Conservation (phyloP, 2,329 filamentous ascomycete species). For the Dactylellina leptospora region DNA sequence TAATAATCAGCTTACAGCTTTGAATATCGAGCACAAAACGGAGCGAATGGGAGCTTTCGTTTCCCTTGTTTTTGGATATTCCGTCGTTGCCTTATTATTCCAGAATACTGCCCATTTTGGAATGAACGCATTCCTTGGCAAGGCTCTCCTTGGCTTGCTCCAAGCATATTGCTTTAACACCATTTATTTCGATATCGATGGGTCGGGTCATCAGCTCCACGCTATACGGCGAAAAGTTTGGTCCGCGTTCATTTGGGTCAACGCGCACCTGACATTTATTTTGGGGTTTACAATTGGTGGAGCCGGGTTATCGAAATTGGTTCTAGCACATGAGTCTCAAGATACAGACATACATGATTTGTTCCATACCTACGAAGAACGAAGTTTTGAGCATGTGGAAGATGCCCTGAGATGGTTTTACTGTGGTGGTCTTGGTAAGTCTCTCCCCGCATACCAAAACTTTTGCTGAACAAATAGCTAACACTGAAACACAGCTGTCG, state of each 20-base stretch:
- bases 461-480: neutral
- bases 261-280: slow-evolving; percentile 70
- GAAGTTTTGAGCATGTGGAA: slow-evolving; percentile 65
- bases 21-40: slow-evolving; percentile 73
- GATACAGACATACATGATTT: slow-evolving; percentile 65
- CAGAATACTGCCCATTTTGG: slow-evolving; percentile 66
- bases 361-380: slow-evolving; percentile 64
- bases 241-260: slow-evolving; percentile 66
- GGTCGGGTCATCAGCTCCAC: slow-evolving; percentile 67
- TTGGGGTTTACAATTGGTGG: slow-evolving; percentile 71
- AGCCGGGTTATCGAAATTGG: slow-evolving; percentile 68
- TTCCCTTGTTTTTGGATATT: slow-evolving; percentile 72
- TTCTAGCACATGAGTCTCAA: slow-evolving; percentile 67
- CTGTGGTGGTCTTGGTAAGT: slow-evolving; percentile 69
- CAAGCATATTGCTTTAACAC: slow-evolving; percentile 71
- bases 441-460: slow-evolving; percentile 59
- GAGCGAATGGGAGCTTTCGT: slow-evolving; percentile 73
- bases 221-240: slow-evolving; percentile 68
- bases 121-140: slow-evolving; percentile 70
- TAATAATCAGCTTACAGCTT: slow-evolving; percentile 58
- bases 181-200: slow-evolving; percentile 73
- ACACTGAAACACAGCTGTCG: slow-evolving; percentile 57
- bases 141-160: slow-evolving; percentile 68
- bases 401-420: slow-evolving; percentile 71
- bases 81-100: slow-evolving; percentile 70